Conservation (phyloP, 345 rosid species). For the Rhodamnia rubescens region DNA sequence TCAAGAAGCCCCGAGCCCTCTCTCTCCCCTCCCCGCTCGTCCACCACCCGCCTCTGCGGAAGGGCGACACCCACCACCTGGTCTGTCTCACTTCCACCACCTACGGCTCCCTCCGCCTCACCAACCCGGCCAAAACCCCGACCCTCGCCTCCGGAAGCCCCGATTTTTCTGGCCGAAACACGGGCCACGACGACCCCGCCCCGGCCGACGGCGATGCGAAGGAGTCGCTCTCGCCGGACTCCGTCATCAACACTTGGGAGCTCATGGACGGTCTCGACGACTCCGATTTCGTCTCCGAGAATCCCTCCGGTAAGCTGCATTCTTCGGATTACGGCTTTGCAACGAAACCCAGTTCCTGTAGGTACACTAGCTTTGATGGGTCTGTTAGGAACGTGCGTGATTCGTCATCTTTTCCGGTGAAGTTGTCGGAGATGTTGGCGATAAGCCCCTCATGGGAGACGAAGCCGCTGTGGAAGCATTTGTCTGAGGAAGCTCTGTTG, state of each 20-base stretch:
- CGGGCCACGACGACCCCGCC: background rate
- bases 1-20: background rate
- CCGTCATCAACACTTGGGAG: constrained; percentile 18
- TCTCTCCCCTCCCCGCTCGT: constrained; percentile 8
- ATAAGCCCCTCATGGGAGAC: background rate
- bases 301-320: background rate
- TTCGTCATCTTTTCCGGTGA: background rate
- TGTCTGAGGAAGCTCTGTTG: constrained; percentile 13
- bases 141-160: background rate
- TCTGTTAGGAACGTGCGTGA: background rate
- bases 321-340: background rate
- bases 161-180: background rate
- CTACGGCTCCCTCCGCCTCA: constrained; percentile 19
- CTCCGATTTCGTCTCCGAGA: background rate
- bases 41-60: constrained; percentile 14
- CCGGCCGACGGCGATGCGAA: background rate
- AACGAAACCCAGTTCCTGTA: constrained; percentile 5
- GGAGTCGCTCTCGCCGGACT: constrained; percentile 8
- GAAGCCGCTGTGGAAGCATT: constrained; percentile 17
- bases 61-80: constrained; percentile 17
- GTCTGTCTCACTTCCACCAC: constrained; percentile 23
- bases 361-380: constrained; percentile 8
- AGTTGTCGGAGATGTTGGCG: background rate
- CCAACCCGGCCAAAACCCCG: background rate
- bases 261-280: constrained; percentile 20